Base-by-base conservation (phyloP, 306 rosid genomes). In the Malus orientalis region DNA sequence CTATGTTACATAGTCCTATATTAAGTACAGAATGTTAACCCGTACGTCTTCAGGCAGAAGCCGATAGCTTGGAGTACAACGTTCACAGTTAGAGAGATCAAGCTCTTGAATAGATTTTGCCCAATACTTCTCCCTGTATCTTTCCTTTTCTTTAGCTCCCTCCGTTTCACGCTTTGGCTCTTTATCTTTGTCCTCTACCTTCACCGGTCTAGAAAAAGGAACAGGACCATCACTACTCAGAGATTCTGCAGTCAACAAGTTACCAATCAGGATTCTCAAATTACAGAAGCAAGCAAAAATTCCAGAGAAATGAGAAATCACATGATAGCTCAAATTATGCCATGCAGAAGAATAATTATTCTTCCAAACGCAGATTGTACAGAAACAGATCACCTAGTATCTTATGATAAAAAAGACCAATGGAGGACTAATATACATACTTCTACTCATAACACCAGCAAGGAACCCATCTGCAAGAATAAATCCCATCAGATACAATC, bases 81-180 rank as follows among this genome's bases (percentile, higher is more conserved):
- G 85, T 84, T 85, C 85, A 81, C 99, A 91, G 67, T 81, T 87
- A 80, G 96, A 90, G 78, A 96, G 96, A 81, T 96, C 99, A 54
- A 96, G 98, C 83, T 96, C 99, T 87, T 89, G 97, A 82, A 96
- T 96, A 79, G 99, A 91, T 82, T 96, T 96, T 49, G 78, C 87
- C 88, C 86, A 70, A 84, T 92, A 92, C 79, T 92, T 96, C 74
- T 95, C 98, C 83, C 83, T 85, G 87, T 81, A 76, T 82, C 92
- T 85, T 79, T 96, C 98, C 86, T 90, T 95, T 79, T 92, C 97
- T 89, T 86, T 91, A 81, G 80, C 74, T 79, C 86, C 95, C 80
- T 92, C 97, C 71, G 49, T 79, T 68, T 92, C 97, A 67, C 87
- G 93, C 83, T 87, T 91, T 40, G 71, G 90, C 80, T 91, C 91